Evolutionary conservation across 192 early-diverging fungal genomes (phyloP), one percentile per base, ranked within the genome.

Genomic region (Powellomyces hirtus): DNA sequence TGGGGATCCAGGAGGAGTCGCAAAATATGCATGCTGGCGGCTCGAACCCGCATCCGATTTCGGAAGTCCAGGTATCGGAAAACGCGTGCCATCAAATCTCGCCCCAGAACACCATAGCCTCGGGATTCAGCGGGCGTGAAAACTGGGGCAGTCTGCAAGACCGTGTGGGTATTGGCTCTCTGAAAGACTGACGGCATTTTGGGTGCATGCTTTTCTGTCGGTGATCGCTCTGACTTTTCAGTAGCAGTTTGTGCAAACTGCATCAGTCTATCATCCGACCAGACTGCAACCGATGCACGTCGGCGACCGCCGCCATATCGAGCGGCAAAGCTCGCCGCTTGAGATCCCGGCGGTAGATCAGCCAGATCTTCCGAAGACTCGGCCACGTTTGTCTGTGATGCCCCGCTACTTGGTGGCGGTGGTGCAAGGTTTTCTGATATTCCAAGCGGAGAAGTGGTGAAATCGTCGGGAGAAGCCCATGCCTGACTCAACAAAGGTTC

Each of bases 261-360:
- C 62, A 88, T 70, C 3, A 93, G 68, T 11, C 83, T 71, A 42
- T 88, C 85, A 59, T 93, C 90, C 0, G 85, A 76, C 91, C 91
- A 93, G 1, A 92, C 90, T 2, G 91, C 91, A 6, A 93, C 89
- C 50, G 88, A 90, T 24, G 79, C 87, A 20, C 90, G 73, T 40
- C 91, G 66, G 33, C 69, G 57, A 10, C 64, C 44, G 26, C 26
- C 53, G 27, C 33, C 72, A 40, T 57, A 77, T 45, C 51, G 26
- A 40, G 35, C 26, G 27, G 55, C 67, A 36, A 69, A 46, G 29
- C 22, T 29, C 16, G 63, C 5, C 14, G 51, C 45, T 26, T 37
- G 58, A 6, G 64, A 61, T 24, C 13, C 14, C 57, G 24, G 53
- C 64, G 24, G 29, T 13, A 42, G 40, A 22, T 22, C 16, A 56